Evolutionary conservation across 441 rosid species (phyloP).

Genomic region (Adansonia madagascariensis): DNA sequence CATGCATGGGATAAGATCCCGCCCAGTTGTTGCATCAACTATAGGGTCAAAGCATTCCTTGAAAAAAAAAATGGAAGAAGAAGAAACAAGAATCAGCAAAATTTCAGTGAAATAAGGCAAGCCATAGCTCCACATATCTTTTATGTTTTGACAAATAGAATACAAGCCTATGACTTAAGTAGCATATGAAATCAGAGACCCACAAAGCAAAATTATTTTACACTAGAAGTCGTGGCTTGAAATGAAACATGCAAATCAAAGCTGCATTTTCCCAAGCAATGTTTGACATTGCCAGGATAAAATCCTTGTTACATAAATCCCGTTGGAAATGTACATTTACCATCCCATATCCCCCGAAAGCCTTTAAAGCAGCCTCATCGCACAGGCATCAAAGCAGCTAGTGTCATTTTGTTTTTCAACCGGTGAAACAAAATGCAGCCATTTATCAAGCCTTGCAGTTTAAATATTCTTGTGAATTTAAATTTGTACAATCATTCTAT

Average conservation of each 20-base stretch:
- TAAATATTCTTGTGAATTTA: neutral
- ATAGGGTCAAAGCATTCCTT: constrained; percentile 62
- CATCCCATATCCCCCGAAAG: neutral
- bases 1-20: constrained; percentile 60
- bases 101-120: neutral
- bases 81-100: neutral
- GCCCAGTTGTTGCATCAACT: constrained; percentile 49
- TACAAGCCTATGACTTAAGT: neutral
- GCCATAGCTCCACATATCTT: neutral
- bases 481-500: neutral
- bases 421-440: constrained; percentile 7
- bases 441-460: neutral
- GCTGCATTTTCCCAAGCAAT: neutral
- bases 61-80: neutral
- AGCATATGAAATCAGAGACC: neutral
- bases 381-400: too few relatives aligned
- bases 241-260: constrained; percentile 18
- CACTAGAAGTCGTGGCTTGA: neutral
- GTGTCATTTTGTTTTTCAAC: neutral
- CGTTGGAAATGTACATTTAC: neutral
- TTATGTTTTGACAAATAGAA: neutral
- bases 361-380: neutral
- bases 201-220: neutral
- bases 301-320: neutral
- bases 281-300: neutral